Base-by-base conservation (phyloP, 2,329 filamentous ascomycete genomes). In the Cladosporium sp. region DNA sequence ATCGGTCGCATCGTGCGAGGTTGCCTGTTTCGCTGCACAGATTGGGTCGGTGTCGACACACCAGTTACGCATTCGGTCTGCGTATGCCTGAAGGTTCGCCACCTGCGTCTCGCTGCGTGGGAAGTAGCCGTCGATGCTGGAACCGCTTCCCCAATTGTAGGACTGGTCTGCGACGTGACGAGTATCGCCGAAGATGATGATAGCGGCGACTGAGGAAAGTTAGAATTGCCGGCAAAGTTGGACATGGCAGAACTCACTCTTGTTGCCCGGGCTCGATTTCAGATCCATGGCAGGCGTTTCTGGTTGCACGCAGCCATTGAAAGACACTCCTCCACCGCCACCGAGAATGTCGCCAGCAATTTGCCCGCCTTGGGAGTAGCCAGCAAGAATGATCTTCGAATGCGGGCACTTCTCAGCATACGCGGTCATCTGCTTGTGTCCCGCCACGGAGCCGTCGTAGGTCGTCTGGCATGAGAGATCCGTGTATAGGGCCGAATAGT, bases 1-100 rank as follows among this genome's bases (percentile, higher is more conserved):
- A 28, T 54, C 51, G 18, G 71, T 72, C 5, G 71, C 71, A 2
- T 73, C 71, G 3, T 71, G 70, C 21, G 74, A 68, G 12, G 77
- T 78, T 18, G 61, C 36, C n/a, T 61, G 61, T 32, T 67, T 66
- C 3, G 71, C 72, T 15, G 78, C 79, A 66, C 80, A 82, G 65
- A 80, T 77, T 0, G 80, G 79, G 62, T 81, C 80, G 7, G 74
- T 75, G 1, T 69, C 69, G 41, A 75, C 74, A 62, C 80, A 80
- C 72, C 78, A 80, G 24, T 75, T 67, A 34, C 65, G 65, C 65
- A 67, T 69, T 32, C 65, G 65, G 47, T 60, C 54, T 1, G 66
- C 32, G 21, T 67, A 69, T 6, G 63, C 6, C 15, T 64, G 26
- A 18, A 69, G 41, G 58, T 68, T 68, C n/a, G 62, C 59, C 24